phyloP scores from a whole-genome alignment of 805 yeast genomes.

The Naumovozyma dairenensis region DNA sequence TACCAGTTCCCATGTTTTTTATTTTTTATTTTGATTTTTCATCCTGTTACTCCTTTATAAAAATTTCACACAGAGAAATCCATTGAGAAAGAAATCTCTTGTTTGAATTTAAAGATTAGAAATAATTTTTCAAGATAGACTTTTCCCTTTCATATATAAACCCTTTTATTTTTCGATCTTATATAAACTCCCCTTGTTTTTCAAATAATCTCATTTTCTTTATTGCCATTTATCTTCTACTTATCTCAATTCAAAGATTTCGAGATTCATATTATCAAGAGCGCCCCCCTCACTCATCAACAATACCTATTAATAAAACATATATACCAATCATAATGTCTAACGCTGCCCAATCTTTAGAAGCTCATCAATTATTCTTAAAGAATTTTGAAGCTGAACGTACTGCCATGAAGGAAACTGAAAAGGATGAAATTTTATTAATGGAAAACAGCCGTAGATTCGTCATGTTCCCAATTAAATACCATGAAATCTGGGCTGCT shows the following conservation, averaged over 20 bases:
- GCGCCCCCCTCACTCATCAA: too few relatives aligned
- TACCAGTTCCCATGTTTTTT: too few relatives aligned
- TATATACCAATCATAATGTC: conserved; percentile 1
- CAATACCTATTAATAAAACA: neutral
- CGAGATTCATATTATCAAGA: too few relatives aligned
- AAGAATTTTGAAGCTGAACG: conserved; percentile 53
- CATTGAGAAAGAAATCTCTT: too few relatives aligned
- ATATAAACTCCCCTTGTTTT: neutral
- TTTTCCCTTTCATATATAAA: neutral
- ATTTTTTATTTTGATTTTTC: too few relatives aligned
- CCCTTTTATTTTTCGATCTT: neutral
- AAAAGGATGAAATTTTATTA: conserved; percentile 82
- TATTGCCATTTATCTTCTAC: neutral
- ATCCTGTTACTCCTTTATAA: too few relatives aligned
- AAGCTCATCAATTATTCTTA: conserved; percentile 45
- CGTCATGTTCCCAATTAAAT: conserved; percentile 91
- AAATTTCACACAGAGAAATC: too few relatives aligned
- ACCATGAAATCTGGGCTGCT: conserved; percentile 97
- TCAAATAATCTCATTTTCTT: neutral
- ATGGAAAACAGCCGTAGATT: conserved; percentile 80
- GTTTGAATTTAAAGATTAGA: too few relatives aligned
- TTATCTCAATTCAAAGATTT: too few relatives aligned
- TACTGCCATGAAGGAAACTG: conserved; percentile 56
- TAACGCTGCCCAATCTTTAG: conserved; percentile 3
- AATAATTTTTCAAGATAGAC: too few relatives aligned